Evolutionary conservation across 257 asterid species (phyloP).

Genomic region (Phtheirospermum japonicum): DNA sequence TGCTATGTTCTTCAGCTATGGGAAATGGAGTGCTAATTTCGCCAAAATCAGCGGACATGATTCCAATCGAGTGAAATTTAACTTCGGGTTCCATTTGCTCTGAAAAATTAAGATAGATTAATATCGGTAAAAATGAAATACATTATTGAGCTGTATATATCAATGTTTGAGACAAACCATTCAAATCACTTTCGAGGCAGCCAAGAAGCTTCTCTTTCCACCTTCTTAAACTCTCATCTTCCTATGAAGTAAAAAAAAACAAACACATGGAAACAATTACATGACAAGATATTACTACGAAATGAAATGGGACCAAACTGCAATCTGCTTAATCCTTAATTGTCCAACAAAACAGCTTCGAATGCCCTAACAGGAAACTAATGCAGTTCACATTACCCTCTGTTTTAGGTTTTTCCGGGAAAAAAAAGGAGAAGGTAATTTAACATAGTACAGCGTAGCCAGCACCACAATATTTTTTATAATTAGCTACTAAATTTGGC

Average conservation of each 20-base stretch:
- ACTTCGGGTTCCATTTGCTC: constrained; percentile 79
- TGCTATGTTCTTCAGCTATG: constrained; percentile 41
- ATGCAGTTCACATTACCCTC: too few relatives aligned
- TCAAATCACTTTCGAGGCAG: constrained; percentile 63
- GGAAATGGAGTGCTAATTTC: constrained; percentile 69
- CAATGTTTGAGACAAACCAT: constrained; percentile 43
- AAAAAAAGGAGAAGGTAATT: too few relatives aligned
- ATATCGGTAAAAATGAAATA: constrained; percentile 8
- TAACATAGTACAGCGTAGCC: too few relatives aligned
- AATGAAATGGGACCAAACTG: not conserved
- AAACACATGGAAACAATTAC: too few relatives aligned
- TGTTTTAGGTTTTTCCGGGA: too few relatives aligned
- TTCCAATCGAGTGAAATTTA: constrained; percentile 62
- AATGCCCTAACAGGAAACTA: too few relatives aligned
- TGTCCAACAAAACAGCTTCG: too few relatives aligned
- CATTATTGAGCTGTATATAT: not conserved
- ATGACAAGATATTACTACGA: not conserved
- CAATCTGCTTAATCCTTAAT: too few relatives aligned
- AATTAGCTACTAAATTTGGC: too few relatives aligned
- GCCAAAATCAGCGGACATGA: constrained; percentile 57
- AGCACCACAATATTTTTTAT: too few relatives aligned
- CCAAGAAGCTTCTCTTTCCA: constrained; percentile 90
- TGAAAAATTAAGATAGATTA: constrained; percentile 20
- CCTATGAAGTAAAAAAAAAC: constrained; percentile 32
- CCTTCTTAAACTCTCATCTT: constrained; percentile 75